A percentile compares a stretch with the other conserved stretches of the same genome.
Conservation (phyloP, 2,329 filamentous ascomycete species). For the Thielaviopsis euricoi region DNA sequence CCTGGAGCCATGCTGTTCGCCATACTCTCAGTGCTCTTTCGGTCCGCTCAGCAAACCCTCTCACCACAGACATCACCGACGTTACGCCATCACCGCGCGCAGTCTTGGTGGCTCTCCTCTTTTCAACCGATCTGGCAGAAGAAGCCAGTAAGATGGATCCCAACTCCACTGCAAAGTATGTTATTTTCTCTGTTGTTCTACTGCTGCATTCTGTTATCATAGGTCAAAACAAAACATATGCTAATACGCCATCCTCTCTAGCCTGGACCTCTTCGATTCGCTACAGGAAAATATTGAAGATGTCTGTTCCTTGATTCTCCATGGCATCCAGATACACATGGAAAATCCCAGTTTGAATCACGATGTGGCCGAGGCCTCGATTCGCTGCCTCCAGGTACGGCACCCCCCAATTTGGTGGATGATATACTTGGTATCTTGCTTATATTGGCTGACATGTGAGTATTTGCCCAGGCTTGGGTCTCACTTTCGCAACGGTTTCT, state of each 20-base stretch:
- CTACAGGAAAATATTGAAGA: slow-evolving; percentile 26
- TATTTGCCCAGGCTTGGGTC: background rate
- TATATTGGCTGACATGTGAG: slow-evolving; percentile 11
- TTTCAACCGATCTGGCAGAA: slow-evolving; percentile 33
- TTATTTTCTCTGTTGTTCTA: no score
- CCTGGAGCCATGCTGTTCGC: slow-evolving; percentile 49
- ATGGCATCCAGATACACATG: slow-evolving; percentile 19
- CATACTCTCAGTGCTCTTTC: slow-evolving; percentile 38
- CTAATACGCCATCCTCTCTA: slow-evolving; percentile 13
- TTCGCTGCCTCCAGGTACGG: slow-evolving; percentile 44
- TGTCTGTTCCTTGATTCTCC: slow-evolving; percentile 24
- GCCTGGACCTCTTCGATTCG: slow-evolving; percentile 23
- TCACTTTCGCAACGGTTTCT: slow-evolving; percentile 15
- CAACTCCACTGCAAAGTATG: slow-evolving; percentile 39
- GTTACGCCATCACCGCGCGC: background rate
- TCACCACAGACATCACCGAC: background rate
- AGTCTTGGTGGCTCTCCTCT: slow-evolving; percentile 6
- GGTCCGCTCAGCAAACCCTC: background rate
- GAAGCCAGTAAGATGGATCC: slow-evolving; percentile 52
- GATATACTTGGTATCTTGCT: no score
- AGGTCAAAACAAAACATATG: no score
- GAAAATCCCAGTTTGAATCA: slow-evolving; percentile 14
- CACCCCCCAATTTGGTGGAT: slow-evolving; percentile 12
- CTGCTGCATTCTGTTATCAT: background rate
- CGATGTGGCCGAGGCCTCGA: slow-evolving; percentile 34